These are phyloP conservation scores for Leccinum sublutescens DNA, from an alignment of 768 basidiomycete species.

Conservation along the genomic window DNA sequence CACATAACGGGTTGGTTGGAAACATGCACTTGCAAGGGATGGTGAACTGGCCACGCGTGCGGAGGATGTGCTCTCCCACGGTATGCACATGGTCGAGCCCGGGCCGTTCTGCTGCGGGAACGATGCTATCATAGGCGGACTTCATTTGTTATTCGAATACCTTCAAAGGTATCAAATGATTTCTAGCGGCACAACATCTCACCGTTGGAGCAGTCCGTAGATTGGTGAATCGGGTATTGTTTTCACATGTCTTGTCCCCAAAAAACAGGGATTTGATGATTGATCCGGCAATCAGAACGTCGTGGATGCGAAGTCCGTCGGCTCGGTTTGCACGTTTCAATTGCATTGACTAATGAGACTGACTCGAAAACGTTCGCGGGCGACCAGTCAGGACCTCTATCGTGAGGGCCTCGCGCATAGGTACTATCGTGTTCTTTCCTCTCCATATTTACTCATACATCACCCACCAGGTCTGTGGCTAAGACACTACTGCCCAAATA, in stretches of 20 bases:
- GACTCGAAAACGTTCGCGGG: constrained; percentile 2
- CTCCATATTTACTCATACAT: constrained; percentile 1
- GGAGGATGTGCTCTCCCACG: background rate
- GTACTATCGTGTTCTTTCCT: constrained; percentile 32
- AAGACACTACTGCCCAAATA: constrained; percentile 50
- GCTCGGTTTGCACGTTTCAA: background rate
- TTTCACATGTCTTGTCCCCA: background rate
- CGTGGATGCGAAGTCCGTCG: background rate
- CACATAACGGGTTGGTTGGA: background rate
- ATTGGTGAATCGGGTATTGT: background rate
- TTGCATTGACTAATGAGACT: background rate
- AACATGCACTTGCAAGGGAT: background rate
- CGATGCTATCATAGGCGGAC: background rate
- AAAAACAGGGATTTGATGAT: background rate
- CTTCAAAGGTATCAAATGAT: background rate
- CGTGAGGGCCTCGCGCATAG: constrained; percentile 70
- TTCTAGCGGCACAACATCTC: background rate
- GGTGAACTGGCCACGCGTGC: background rate
- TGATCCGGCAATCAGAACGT: background rate
- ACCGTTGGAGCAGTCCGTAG: background rate
- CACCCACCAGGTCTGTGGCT: constrained; percentile 57
- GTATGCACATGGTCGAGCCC: background rate
- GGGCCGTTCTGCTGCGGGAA: background rate
- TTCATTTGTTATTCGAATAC: background rate
- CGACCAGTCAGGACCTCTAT: constrained; percentile 60